phyloP scores from a whole-genome alignment of 139 green algal species.

The Asterochloris sp. region DNA sequence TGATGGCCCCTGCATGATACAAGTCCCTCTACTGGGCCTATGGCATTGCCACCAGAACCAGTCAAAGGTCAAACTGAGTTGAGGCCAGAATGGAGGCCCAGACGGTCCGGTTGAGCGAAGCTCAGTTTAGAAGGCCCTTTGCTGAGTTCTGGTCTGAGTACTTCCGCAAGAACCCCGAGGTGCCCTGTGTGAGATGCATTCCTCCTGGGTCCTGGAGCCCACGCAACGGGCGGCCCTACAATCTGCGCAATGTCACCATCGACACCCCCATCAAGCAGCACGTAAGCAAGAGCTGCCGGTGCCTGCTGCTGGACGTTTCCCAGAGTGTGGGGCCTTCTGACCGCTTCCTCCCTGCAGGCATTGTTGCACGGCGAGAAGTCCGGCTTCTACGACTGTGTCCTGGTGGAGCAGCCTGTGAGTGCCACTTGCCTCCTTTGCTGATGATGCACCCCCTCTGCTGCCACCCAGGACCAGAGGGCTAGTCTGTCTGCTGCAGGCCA shows the following conservation, averaged over 20 bases:
- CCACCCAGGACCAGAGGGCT: neutral
- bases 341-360: neutral
- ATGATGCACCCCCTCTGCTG: neutral
- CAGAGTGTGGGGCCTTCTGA: neutral
- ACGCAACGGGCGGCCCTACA: slow-evolving; percentile 41
- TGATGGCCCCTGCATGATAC: too few species aligned
- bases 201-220: slow-evolving; percentile 57
- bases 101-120: slow-evolving; percentile 28
- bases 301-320: neutral
- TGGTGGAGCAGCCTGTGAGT: neutral
- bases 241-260: slow-evolving; percentile 30
- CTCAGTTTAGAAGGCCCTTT: slow-evolving; percentile 52
- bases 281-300: neutral
- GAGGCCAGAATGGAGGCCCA: too few species aligned
- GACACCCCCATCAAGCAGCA: slow-evolving; percentile 24
- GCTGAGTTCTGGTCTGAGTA: slow-evolving; percentile 50
- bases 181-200: slow-evolving; percentile 62
- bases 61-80: too few species aligned
- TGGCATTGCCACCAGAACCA: too few species aligned
- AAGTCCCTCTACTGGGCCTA: too few species aligned
- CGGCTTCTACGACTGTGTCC: slow-evolving; percentile 13
- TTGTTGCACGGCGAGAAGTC: slow-evolving; percentile 1
- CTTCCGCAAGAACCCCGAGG: slow-evolving; percentile 38
- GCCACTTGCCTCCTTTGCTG: neutral
- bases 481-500: neutral